Conservation (phyloP, 352 stramenopile species). For the Pythium aphanidermatum region DNA sequence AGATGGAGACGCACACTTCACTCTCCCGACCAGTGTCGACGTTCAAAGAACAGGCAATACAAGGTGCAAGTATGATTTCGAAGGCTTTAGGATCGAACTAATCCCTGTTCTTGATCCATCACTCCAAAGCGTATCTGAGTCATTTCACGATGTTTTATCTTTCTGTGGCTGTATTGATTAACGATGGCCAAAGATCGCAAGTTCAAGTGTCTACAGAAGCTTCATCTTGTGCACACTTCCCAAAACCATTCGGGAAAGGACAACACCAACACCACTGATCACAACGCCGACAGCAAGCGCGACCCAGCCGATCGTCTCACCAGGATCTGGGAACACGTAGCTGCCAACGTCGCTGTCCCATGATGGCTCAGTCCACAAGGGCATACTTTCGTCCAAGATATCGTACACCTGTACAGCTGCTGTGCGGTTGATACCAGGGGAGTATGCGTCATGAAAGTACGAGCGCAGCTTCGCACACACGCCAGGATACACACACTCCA, state of each 20-base stretch:
- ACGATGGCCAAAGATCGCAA: too few species aligned
- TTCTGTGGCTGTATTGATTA: too few species aligned
- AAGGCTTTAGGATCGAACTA: too few species aligned
- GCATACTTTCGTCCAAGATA: constrained; percentile 54
- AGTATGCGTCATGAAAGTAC: constrained; percentile 78
- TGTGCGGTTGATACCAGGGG: constrained; percentile 55
- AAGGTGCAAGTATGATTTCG: too few species aligned
- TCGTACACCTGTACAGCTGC: constrained; percentile 40
- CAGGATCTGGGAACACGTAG: constrained; percentile 79
- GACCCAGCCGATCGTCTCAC: constrained; percentile 66
- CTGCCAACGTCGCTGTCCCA: constrained; percentile 63
- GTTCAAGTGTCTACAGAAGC: constrained; percentile 62
- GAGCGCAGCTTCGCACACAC: constrained; percentile 48
- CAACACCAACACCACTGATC: constrained; percentile 32
- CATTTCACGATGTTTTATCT: not conserved
- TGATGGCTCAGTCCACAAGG: constrained; percentile 71
- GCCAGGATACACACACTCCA: constrained; percentile 77
- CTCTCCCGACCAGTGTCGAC: too few species aligned
- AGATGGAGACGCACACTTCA: too few species aligned
- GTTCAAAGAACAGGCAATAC: too few species aligned
- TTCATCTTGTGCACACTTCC: constrained; percentile 77
- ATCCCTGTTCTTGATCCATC: too few species aligned
- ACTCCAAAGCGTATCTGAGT: too few species aligned
- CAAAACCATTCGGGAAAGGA: constrained; percentile 46
- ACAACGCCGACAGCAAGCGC: constrained; percentile 43